These are phyloP conservation scores for Globisporangium ultimum DNA, from an alignment of 352 stramenopile species.

Conservation along the genomic window DNA sequence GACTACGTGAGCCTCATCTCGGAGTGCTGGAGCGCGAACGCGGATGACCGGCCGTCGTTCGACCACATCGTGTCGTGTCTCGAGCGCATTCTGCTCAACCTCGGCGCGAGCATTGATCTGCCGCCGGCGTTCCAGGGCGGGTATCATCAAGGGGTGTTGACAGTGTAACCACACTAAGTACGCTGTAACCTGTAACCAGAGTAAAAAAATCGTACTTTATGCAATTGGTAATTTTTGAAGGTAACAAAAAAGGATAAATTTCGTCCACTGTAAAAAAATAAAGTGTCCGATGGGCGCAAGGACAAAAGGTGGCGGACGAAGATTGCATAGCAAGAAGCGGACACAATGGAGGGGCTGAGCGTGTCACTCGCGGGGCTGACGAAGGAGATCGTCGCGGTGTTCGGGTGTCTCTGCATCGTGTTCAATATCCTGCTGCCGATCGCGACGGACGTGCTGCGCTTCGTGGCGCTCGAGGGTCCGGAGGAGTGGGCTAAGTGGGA, in stretches of 20 bases:
- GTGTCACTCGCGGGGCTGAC: slow-evolving; percentile 13
- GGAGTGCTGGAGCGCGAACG: slow-evolving; percentile 83
- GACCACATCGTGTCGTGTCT: slow-evolving; percentile 73
- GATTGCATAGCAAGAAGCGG: too few species aligned
- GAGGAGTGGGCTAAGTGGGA: slow-evolving; percentile 37
- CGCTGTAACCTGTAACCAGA: background rate
- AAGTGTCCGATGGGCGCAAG: background rate
- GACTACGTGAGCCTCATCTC: slow-evolving; percentile 75
- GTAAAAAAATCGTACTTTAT: background rate
- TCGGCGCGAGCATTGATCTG: slow-evolving; percentile 79
- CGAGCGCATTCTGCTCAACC: slow-evolving; percentile 61
- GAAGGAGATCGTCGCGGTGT: slow-evolving; percentile 38
- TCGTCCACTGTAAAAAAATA: background rate
- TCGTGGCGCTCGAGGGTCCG: slow-evolving; percentile 26
- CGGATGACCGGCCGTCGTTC: slow-evolving; percentile 69
- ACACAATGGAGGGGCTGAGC: background rate
- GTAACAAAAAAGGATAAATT: slow-evolving; percentile 1
- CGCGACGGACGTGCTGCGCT: slow-evolving; percentile 24
- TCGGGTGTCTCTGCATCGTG: slow-evolving; percentile 42
- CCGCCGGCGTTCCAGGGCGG: slow-evolving; percentile 82
- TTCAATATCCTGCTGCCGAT: slow-evolving; percentile 37
- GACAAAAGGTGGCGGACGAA: too few species aligned
- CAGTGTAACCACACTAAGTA: slow-evolving; percentile 6
- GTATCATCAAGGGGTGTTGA: slow-evolving; percentile 64
- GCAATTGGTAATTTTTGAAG: slow-evolving; percentile 2